A percentile compares a stretch with the other conserved stretches of the same genome.
phyloP scores from a whole-genome alignment of 345 rosid genomes.

The Pistacia atlantica region DNA sequence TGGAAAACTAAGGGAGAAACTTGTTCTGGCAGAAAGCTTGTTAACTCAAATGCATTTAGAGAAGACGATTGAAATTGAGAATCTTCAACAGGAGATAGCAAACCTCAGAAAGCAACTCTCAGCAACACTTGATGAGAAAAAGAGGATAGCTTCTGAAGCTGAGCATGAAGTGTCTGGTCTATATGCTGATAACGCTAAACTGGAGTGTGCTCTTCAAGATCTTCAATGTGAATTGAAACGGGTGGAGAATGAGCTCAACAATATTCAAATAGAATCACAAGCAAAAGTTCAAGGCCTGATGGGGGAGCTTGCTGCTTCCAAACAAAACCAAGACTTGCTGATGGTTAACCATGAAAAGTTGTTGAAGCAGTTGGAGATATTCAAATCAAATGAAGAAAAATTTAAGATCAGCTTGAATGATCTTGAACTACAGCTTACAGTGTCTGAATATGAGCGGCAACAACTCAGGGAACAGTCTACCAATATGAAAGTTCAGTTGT shows the following conservation, averaged over 20 bases:
- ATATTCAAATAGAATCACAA: conserved; percentile 27
- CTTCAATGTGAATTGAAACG: conserved; percentile 12
- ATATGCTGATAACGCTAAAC: conserved; percentile 28
- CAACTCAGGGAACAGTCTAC: conserved; percentile 38
- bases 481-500: conserved; percentile 38
- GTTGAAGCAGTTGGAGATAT: conserved; percentile 33
- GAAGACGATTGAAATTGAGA: conserved; percentile 37
- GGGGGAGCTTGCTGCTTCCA: conserved; percentile 39
- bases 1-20: conserved; percentile 36
- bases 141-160: conserved; percentile 34
- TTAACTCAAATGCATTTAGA: conserved; percentile 36
- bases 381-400: conserved; percentile 47
- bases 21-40: conserved; percentile 28
- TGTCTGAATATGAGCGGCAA: conserved; percentile 54
- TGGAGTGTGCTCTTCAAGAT: conserved; percentile 30
- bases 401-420: conserved; percentile 35
- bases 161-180: conserved; percentile 28
- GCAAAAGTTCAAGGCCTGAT: conserved; percentile 31
- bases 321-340: conserved; percentile 34
- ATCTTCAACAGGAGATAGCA: conserved; percentile 37
- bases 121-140: conserved; percentile 30
- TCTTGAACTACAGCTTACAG: conserved; percentile 55
- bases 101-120: conserved; percentile 31
- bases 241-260: conserved; percentile 29
- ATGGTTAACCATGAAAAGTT: conserved; percentile 35